phyloP scores from a whole-genome alignment of 345 rosid genomes.

The Lumnitzera racemosa region DNA sequence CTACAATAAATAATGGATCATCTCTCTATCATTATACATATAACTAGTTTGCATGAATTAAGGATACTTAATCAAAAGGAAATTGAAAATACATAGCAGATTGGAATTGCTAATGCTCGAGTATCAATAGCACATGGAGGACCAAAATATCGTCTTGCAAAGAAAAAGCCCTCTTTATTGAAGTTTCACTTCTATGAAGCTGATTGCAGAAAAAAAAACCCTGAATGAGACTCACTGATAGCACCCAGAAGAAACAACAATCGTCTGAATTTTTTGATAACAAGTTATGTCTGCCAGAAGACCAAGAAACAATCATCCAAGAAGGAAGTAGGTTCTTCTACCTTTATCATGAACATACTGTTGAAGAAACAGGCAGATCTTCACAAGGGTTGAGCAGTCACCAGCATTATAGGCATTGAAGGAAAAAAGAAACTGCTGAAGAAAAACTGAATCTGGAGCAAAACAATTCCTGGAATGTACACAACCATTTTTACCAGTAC shows the following conservation, averaged over 20 bases:
- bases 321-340: neutral
- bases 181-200: no score
- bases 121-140: no score
- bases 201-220: no score
- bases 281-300: neutral
- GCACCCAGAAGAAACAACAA: neutral
- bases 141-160: no score
- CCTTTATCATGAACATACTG: slow-evolving; percentile 31
- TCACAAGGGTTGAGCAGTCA: slow-evolving; percentile 59
- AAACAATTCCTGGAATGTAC: slow-evolving; percentile 63
- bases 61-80: no score
- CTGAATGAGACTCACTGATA: no score
- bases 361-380: slow-evolving; percentile 55
- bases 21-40: no score
- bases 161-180: no score
- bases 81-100: no score
- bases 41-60: no score
- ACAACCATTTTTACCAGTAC: neutral
- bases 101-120: no score
- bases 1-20: no score
- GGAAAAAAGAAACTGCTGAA: slow-evolving; percentile 70
- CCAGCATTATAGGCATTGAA: slow-evolving; percentile 44
- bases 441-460: slow-evolving; percentile 78
- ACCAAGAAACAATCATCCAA: neutral
- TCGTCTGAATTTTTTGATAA: neutral